Conservation (phyloP, 75 land plant species). For the Selaginella tamariscina region DNA sequence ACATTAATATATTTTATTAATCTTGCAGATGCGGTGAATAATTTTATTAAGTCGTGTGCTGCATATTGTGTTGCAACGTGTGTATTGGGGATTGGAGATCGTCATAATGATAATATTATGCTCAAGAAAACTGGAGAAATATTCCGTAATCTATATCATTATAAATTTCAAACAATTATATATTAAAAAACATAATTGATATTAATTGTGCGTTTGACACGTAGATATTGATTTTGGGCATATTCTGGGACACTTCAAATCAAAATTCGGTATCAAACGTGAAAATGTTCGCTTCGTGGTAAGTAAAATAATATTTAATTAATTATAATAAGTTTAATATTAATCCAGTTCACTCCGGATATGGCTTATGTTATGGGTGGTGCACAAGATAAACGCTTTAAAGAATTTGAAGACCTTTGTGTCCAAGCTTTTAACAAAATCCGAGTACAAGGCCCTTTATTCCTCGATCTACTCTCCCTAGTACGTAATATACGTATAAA, state of each 20-base stretch:
- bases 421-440: slow-evolving; percentile 14
- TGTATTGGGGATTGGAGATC: slow-evolving; percentile 19
- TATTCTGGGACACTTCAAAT: slow-evolving; percentile 17
- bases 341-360: slow-evolving; percentile 14
- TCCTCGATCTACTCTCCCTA: slow-evolving; percentile 10
- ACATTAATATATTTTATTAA: not conserved
- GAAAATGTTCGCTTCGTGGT: slow-evolving; percentile 18
- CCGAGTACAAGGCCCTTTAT: slow-evolving; percentile 5
- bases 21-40: slow-evolving; percentile 12
- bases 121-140: slow-evolving; percentile 16
- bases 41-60: slow-evolving; percentile 20
- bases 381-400: slow-evolving; percentile 5
- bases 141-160: slow-evolving; percentile 19
- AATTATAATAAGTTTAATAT: not conserved
- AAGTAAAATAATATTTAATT: not conserved
- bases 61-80: slow-evolving; percentile 25
- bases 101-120: slow-evolving; percentile 23
- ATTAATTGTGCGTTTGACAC: too few species aligned
- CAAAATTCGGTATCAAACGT: slow-evolving; percentile 14
- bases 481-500: not conserved
- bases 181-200: too few species aligned
- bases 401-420: slow-evolving; percentile 6
- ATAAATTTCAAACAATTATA: too few species aligned
- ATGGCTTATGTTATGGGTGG: slow-evolving; percentile 22
- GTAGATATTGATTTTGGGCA: slow-evolving; percentile 22